Percentiles rank a stretch among this genome's conserved stretches.
phyloP scores from a whole-genome alignment of 441 rosid genomes.

The Isatis lusitanica region DNA sequence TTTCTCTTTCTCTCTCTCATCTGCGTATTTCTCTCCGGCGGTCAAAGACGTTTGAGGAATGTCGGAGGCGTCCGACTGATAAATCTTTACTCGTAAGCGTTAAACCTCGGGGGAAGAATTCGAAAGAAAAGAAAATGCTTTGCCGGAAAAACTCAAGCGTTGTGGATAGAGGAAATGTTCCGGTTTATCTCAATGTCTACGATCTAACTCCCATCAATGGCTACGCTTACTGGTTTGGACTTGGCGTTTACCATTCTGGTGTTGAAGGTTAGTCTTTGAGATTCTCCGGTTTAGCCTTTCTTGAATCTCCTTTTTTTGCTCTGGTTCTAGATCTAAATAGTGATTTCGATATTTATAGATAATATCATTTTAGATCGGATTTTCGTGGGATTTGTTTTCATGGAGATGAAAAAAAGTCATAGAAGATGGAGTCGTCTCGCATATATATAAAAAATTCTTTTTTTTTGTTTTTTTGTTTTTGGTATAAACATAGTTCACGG shows the following conservation, averaged over 20 bases:
- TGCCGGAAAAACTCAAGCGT: slow-evolving; percentile 57
- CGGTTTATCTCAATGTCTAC: slow-evolving; percentile 89
- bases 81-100: slow-evolving; percentile 10
- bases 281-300: background rate
- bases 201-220: slow-evolving; percentile 95
- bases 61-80: background rate
- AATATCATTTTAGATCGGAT: slow-evolving; percentile 20
- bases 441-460: background rate
- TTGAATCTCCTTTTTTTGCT: background rate
- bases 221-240: slow-evolving; percentile 95
- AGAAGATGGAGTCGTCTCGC: background rate
- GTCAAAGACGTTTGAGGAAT: background rate
- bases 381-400: background rate
- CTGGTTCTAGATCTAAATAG: slow-evolving; percentile 20
- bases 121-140: slow-evolving; percentile 44
- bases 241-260: slow-evolving; percentile 95
- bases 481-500: slow-evolving; percentile 69
- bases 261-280: slow-evolving; percentile 71
- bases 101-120: background rate
- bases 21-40: background rate
- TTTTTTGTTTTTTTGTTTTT: background rate
- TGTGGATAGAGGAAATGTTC: slow-evolving; percentile 69
- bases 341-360: background rate
- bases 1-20: background rate
- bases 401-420: background rate